Base-by-base conservation (phyloP, 2,329 filamentous ascomycete genomes). In the Neophaeococcomyces aloes region DNA sequence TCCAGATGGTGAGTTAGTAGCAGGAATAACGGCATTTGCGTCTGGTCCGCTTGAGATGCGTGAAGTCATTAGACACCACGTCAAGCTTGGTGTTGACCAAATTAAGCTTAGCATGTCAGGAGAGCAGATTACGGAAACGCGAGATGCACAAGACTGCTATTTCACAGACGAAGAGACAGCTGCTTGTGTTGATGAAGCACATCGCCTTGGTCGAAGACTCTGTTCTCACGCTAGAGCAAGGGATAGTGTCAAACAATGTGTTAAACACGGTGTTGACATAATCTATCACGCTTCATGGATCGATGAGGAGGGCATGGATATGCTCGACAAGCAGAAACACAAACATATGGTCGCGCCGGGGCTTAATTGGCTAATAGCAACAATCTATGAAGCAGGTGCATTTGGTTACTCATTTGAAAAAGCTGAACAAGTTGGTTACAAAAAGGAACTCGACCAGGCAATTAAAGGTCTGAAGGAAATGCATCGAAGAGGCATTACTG, bases 271-370 rank as follows among this genome's bases (percentile, higher is more conserved):
- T 2, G 65, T 71, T 0, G 68, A 71, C 37, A 62, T 69, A 5
- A 69, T 72, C 32, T 71, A 66, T 47, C 67, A 72, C 48, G 68
- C 64, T 1, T 65, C 60, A 0, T 71, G 62, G 38, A 66, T 66
- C 11, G 66, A 71, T 43, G 62, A 65, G 21, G 56, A 62, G 40
- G 50, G 54, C 15, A 59, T 60, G 58, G 53, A 59, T 25, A 47
- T 56, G 46, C 50, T 61, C 3, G 66, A 69, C 43, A 55, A 56
- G 21, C 57, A 57, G 4, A 70, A 64, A 46, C 47, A 57, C 7
- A 62, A 59, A 46, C 58, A 65, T 45, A 56, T 69, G 7, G 63
- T 71, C 2, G 65, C 59, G 0, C 67, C 66, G 0, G 67, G 58
- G 2, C 58, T 70, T 33, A 71, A 70, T 42, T 69, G 63, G 63